A percentile compares a stretch with the other conserved stretches of the same genome.
Conservation (phyloP, 2,329 filamentous ascomycete genomes). For the Fusarium xylarioides region DNA sequence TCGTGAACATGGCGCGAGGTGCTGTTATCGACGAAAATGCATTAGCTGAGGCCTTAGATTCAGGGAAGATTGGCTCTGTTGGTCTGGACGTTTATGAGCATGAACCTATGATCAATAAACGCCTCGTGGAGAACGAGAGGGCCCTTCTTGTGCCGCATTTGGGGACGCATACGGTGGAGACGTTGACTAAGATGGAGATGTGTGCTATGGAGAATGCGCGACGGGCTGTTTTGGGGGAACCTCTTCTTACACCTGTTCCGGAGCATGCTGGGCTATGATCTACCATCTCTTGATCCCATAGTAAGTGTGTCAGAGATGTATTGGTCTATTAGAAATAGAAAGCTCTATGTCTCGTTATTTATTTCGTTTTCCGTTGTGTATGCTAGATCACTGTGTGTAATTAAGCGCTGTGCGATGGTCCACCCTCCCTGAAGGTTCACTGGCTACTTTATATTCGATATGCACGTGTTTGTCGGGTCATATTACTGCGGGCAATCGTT, state of each 20-base stretch:
- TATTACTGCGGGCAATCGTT: no score
- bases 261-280: neutral
- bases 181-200: constrained; percentile 42
- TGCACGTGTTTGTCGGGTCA: no score
- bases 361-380: no score
- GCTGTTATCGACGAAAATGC: constrained; percentile 65
- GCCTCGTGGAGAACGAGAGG: constrained; percentile 65
- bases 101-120: constrained; percentile 69
- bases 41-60: constrained; percentile 61
- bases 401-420: no score
- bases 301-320: no score
- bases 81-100: constrained; percentile 67
- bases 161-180: constrained; percentile 71
- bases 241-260: constrained; percentile 14
- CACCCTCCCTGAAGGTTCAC: no score
- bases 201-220: constrained; percentile 45
- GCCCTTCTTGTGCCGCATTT: constrained; percentile 73
- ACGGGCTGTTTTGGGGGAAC: constrained; percentile 17
- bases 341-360: no score
- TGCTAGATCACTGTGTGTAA: no score
- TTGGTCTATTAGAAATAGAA: no score
- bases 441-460: no score
- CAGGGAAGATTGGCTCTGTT: constrained; percentile 61
- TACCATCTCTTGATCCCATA: no score
- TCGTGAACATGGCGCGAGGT: constrained; percentile 67